These are phyloP conservation scores for Kwoniella sp. DNA, from an alignment of 768 basidiomycete species.

Conservation along the genomic window DNA sequence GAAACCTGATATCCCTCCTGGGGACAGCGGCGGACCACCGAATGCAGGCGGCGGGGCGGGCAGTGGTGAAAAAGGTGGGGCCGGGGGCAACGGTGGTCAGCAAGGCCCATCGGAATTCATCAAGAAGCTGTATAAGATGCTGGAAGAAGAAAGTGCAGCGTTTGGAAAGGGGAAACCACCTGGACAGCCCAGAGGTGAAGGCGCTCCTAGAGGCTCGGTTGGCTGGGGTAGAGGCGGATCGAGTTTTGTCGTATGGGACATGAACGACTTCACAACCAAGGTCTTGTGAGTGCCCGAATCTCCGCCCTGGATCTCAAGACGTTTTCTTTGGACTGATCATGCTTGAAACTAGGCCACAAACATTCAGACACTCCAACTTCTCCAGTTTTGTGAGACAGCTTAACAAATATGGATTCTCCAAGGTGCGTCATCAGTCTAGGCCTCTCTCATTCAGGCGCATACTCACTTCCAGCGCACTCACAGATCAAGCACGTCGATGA, in stretches of 20 bases:
- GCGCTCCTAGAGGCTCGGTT: conserved; percentile 38
- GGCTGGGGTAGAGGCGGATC: conserved; percentile 48
- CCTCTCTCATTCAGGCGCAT: too few species aligned
- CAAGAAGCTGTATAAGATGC: conserved; percentile 53
- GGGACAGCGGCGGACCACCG: neutral
- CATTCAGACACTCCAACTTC: conserved; percentile 64
- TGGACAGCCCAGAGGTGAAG: conserved; percentile 32
- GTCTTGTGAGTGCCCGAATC: conserved; percentile 37
- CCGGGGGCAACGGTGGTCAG: conserved; percentile 11
- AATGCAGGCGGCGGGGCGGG: neutral
- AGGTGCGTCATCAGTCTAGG: conserved; percentile 54
- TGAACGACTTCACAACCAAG: conserved; percentile 53
- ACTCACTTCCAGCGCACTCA: too few species aligned
- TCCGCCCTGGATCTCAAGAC: too few species aligned
- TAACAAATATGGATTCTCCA: conserved; percentile 97
- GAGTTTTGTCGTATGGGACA: conserved; percentile 53
- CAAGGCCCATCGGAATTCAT: conserved; percentile 49
- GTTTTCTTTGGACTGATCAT: too few species aligned
- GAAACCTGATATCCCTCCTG: neutral
- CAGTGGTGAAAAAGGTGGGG: conserved; percentile 13
- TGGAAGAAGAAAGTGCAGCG: conserved; percentile 42
- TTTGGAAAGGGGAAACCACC: conserved; percentile 36
- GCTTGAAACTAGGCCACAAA: conserved; percentile 43
- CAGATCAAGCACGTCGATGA: conserved; percentile 51
- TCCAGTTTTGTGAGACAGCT: conserved; percentile 91